Evolutionary conservation across 495 filamentous ascomycete species (phyloP).

Genomic region (Hapsidospora chrysogenum): DNA sequence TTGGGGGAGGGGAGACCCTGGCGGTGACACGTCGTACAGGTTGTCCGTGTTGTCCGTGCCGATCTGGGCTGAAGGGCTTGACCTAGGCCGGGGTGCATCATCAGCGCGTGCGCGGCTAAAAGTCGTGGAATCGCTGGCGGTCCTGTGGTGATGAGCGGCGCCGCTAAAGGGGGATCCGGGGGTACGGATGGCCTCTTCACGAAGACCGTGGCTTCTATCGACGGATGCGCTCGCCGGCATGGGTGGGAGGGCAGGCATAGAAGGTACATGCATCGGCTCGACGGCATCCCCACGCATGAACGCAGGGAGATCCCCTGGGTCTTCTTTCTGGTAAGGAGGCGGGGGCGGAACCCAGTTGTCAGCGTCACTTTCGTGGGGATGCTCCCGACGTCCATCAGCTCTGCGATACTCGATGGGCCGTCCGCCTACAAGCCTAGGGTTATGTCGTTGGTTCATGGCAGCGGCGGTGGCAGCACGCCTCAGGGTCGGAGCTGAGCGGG

Average conservation of each 20-base stretch:
- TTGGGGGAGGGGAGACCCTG: too few relatives aligned
- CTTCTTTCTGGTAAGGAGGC: conserved; percentile 65
- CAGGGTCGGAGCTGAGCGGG: conserved; percentile 58
- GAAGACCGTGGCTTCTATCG: neutral
- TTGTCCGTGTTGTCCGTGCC: conserved; percentile 24
- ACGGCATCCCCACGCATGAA: conserved; percentile 25
- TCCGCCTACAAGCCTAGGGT: conserved; percentile 26
- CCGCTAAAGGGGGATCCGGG: neutral
- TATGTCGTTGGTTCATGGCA: conserved; percentile 46
- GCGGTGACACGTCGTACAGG: conserved; percentile 39
- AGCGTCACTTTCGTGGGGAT: conserved; percentile 77
- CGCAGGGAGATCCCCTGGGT: conserved; percentile 36
- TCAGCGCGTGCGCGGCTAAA: conserved; percentile 5
- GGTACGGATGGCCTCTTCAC: neutral
- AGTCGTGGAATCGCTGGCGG: conserved; percentile 2
- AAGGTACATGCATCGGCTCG: conserved; percentile 7
- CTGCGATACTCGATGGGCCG: conserved; percentile 30
- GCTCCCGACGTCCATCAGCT: conserved; percentile 46
- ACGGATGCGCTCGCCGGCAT: conserved; percentile 2
- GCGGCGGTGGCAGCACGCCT: conserved; percentile 66
- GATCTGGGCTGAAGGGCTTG: conserved; percentile 5
- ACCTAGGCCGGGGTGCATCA: conserved; percentile 6
- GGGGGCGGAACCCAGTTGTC: conserved; percentile 90
- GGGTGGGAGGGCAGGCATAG: conserved; percentile 8
- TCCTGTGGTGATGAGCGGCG: conserved; percentile 3